Evolutionary conservation across 1,284 basidiomycete species (phyloP).

Genomic region (Ustilago vetiveriae): DNA sequence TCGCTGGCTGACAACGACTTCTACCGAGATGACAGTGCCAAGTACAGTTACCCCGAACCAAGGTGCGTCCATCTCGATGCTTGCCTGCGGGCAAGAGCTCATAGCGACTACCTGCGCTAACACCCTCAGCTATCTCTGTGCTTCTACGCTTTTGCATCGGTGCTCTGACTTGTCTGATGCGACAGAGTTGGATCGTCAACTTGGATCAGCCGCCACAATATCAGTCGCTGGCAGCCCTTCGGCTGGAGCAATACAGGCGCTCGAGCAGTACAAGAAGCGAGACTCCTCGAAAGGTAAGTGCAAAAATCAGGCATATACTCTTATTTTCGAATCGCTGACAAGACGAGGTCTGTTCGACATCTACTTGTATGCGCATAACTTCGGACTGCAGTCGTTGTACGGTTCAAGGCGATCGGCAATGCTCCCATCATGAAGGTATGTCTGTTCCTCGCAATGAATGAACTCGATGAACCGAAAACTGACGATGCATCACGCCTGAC

Average conservation of each 20-base stretch:
- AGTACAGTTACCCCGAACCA: conserved; percentile 17
- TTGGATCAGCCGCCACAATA: conserved; percentile 27
- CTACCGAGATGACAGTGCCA: conserved; percentile 1
- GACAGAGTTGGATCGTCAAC: conserved; percentile 35
- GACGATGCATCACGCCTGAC: background rate
- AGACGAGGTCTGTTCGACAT: too few relatives aligned
- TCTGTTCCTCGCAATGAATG: background rate
- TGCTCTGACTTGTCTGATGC: too few relatives aligned
- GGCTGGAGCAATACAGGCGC: conserved; percentile 44
- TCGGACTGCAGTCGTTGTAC: conserved; percentile 91
- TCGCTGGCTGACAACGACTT: background rate
- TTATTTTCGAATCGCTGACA: background rate
- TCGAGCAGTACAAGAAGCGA: conserved; percentile 62
- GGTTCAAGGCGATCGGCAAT: conserved; percentile 98
- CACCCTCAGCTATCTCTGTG: background rate
- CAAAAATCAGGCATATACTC: too few relatives aligned
- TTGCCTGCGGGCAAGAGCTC: too few relatives aligned
- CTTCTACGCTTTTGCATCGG: background rate
- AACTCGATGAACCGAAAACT: background rate
- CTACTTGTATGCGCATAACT: too few relatives aligned
- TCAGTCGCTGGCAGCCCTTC: background rate
- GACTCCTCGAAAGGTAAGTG: conserved; percentile 60
- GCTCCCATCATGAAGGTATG: conserved; percentile 90
- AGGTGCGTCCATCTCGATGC: conserved; percentile 10
- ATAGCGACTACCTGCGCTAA: too few relatives aligned